phyloP scores from a whole-genome alignment of 1,139 yeast genomes.

The Candida sojae region DNA sequence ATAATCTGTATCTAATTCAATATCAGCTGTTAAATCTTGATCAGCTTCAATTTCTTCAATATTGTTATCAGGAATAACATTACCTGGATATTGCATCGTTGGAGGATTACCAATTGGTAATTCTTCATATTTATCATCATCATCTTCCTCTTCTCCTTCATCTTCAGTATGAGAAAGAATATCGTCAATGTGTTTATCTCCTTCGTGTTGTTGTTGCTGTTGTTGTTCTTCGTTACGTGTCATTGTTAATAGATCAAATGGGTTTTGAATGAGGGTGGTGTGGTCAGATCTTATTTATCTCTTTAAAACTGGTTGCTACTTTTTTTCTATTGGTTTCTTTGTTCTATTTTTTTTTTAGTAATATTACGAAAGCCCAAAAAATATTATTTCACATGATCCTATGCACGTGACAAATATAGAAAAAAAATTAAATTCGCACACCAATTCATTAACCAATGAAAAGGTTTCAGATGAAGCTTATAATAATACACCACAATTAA shows the following conservation, averaged over 20 bases:
- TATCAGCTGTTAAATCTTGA: slow-evolving; percentile 61
- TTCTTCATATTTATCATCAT: slow-evolving; percentile 27
- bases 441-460: not conserved
- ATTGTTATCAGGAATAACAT: slow-evolving; percentile 57
- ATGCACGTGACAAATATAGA: not conserved
- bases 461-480: slow-evolving; percentile 1
- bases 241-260: not conserved
- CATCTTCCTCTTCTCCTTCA: slow-evolving; percentile 24
- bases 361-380: not conserved
- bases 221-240: not conserved
- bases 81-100: slow-evolving; percentile 45
- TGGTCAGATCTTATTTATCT: not conserved
- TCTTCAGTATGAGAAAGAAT: slow-evolving; percentile 22
- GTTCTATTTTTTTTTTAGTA: not conserved
- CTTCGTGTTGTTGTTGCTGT: too few relatives aligned
- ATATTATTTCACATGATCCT: not conserved
- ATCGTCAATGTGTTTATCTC: slow-evolving; percentile 2
- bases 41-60: slow-evolving; percentile 49
- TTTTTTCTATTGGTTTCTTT: not conserved
- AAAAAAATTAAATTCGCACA: not conserved
- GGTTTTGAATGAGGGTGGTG: not conserved
- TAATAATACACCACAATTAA: not conserved
- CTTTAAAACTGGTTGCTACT: not conserved
- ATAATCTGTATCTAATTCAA: slow-evolving; percentile 62
- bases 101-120: slow-evolving; percentile 22